phyloP scores from a whole-genome alignment of 306 rosid genomes.

The Hylodesmum podocarpum region DNA sequence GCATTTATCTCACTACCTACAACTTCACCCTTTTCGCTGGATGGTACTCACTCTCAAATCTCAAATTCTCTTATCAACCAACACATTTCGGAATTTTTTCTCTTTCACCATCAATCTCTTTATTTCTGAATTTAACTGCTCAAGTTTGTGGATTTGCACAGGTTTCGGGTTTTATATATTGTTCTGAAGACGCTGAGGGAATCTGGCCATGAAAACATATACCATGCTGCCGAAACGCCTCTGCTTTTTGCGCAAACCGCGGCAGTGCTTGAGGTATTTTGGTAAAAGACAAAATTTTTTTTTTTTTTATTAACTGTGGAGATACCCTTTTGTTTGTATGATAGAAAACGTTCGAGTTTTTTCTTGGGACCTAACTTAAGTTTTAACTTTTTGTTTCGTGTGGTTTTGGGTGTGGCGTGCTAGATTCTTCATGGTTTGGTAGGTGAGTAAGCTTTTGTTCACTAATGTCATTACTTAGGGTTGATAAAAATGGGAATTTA shows the following conservation, averaged over 20 bases:
- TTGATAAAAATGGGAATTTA: neutral
- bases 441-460: neutral
- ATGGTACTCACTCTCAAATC: neutral
- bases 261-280: neutral
- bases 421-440: conserved; percentile 6
- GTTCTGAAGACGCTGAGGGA: neutral
- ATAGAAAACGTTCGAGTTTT: neutral
- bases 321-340: neutral
- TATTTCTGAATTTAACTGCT: neutral
- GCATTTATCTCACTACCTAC: neutral
- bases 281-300: neutral
- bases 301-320: neutral
- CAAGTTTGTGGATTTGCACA: neutral
- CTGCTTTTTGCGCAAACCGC: neutral
- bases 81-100: neutral
- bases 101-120: neutral
- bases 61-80: neutral
- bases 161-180: neutral
- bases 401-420: neutral
- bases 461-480: neutral
- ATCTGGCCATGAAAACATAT: neutral
- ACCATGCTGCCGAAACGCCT: neutral
- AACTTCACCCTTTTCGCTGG: neutral
- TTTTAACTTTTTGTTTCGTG: neutral
- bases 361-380: neutral